Conservation (phyloP, 345 rosid genomes). For the Populus davidiana region DNA sequence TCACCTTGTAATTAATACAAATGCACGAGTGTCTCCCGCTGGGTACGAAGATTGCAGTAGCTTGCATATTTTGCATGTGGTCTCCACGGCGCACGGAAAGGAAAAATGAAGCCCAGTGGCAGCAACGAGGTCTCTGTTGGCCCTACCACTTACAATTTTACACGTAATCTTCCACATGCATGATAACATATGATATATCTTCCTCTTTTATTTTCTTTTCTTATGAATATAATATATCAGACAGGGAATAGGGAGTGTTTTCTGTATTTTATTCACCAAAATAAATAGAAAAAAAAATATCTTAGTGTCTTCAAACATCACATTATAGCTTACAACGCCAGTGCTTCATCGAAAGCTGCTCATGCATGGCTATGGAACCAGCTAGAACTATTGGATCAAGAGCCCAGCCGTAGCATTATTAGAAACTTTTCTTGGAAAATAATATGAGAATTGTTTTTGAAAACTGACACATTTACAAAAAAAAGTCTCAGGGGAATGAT, state of each 20-base stretch:
- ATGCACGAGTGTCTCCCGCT: too few relatives aligned
- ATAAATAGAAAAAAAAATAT: background rate
- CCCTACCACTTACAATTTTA: background rate
- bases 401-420: conserved; percentile 3
- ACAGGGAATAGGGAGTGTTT: background rate
- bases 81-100: background rate
- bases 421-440: conserved; percentile 13
- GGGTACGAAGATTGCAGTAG: too few relatives aligned
- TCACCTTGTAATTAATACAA: too few relatives aligned
- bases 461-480: too few relatives aligned
- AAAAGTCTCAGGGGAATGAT: too few relatives aligned
- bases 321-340: background rate
- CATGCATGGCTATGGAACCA: background rate
- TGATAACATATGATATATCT: background rate
- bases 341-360: background rate
- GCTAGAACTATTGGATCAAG: conserved; percentile 25
- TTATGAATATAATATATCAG: background rate
- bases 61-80: too few relatives aligned
- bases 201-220: too few relatives aligned
- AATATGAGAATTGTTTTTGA: background rate
- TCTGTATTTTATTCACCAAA: background rate
- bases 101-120: background rate
- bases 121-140: background rate
- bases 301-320: background rate
- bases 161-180: conserved; percentile 25